Percentiles rank a stretch among this genome's conserved stretches.
These are phyloP conservation scores for Chalciporus chontae DNA, from an alignment of 768 basidiomycete genomes.

Conservation along the genomic window DNA sequence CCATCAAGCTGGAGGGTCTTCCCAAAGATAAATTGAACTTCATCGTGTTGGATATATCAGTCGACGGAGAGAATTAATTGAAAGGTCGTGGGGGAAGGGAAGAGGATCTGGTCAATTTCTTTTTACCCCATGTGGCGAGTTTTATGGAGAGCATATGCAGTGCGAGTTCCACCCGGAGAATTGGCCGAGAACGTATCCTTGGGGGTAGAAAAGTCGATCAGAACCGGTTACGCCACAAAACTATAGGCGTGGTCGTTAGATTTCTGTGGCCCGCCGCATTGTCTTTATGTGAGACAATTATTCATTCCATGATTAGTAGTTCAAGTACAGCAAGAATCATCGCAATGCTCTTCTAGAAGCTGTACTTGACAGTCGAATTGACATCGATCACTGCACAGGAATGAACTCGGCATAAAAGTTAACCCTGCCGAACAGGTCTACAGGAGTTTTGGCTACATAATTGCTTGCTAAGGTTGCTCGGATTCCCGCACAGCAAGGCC, in stretches of 20 bases:
- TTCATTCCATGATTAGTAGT: no score
- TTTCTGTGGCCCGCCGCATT: no score
- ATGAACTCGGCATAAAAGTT: neutral
- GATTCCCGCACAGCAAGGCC: no score
- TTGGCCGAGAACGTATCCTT: neutral
- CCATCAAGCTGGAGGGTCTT: slow-evolving; percentile 7
- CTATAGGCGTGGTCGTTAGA: neutral
- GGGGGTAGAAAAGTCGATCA: slow-evolving; percentile 4
- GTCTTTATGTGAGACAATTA: no score
- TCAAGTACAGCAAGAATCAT: no score
- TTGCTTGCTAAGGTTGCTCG: no score
- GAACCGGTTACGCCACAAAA: neutral
- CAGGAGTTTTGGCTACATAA: no score
- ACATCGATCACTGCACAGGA: neutral
- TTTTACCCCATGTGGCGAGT: neutral
- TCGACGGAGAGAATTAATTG: neutral
- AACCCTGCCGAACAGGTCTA: no score
- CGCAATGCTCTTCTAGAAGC: no score
- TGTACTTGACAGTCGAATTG: no score
- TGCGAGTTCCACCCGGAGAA: neutral
- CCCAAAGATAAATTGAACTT: slow-evolving; percentile 3
- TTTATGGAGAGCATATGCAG: neutral
- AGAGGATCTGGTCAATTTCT: no score
- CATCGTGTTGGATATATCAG: neutral
- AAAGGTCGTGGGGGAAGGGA: neutral